Conservation (phyloP, 2,329 filamentous ascomycete genomes). For the Beauveria varroae region DNA sequence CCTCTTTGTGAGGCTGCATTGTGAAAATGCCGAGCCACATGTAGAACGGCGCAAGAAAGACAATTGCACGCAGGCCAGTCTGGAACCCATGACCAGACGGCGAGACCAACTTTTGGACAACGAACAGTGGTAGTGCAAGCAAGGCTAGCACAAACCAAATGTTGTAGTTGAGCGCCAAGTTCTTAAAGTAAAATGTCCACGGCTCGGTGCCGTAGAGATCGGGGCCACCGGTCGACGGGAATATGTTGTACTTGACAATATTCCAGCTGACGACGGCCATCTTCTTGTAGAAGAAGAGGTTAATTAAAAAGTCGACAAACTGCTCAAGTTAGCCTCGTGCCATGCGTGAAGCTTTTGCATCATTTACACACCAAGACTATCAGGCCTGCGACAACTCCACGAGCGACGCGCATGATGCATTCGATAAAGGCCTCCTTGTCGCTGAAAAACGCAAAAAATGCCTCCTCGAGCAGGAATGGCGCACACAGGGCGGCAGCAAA, state of each 20-base stretch:
- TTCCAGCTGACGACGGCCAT: slow-evolving; percentile 75
- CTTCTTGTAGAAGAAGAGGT: slow-evolving; percentile 80
- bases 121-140: slow-evolving; percentile 63
- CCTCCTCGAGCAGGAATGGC: slow-evolving; percentile 76
- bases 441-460: slow-evolving; percentile 47
- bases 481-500: slow-evolving; percentile 77
- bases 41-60: slow-evolving; percentile 83
- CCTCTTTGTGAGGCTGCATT: slow-evolving; percentile 90
- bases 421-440: slow-evolving; percentile 53
- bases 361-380: slow-evolving; percentile 56
- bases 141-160: slow-evolving; percentile 83
- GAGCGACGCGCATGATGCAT: slow-evolving; percentile 51
- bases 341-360: neutral
- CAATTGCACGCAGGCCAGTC: slow-evolving; percentile 64
- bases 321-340: slow-evolving; percentile 25
- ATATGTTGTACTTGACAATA: slow-evolving; percentile 93
- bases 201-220: slow-evolving; percentile 93
- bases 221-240: slow-evolving; percentile 73
- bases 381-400: slow-evolving; percentile 60
- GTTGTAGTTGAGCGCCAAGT: slow-evolving; percentile 90
- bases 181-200: slow-evolving; percentile 94
- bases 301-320: slow-evolving; percentile 62
- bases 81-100: slow-evolving; percentile 55
- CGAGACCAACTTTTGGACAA: slow-evolving; percentile 62
- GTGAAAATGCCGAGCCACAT: slow-evolving; percentile 92